Evolutionary conservation across 768 basidiomycete species (phyloP).

Genomic region (Phlebiopsis gigantea): DNA sequence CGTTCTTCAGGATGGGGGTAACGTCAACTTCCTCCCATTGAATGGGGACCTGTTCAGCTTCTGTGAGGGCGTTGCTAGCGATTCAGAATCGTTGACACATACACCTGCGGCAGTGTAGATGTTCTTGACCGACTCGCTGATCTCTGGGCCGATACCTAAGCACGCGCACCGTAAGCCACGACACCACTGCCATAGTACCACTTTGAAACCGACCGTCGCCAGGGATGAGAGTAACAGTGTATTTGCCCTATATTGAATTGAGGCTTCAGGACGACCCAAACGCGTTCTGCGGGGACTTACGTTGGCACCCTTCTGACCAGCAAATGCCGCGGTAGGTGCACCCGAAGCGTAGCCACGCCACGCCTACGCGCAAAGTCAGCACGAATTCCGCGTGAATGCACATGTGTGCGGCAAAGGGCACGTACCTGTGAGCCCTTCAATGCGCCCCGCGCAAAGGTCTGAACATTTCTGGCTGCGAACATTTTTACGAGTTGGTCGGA

Average conservation of each 20-base stretch:
- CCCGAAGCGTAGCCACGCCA: slow-evolving; percentile 64
- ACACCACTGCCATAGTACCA: slow-evolving; percentile 7
- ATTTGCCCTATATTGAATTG: slow-evolving; percentile 69
- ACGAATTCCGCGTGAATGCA: not conserved
- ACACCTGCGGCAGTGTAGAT: slow-evolving; percentile 91
- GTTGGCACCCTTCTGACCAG: slow-evolving; percentile 82
- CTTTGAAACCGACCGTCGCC: slow-evolving; percentile 71
- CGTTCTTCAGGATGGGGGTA: slow-evolving; percentile 86
- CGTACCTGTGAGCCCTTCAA: slow-evolving; percentile 45
- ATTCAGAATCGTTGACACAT: slow-evolving; percentile 12
- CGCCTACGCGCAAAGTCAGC: slow-evolving; percentile 31
- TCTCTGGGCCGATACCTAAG: slow-evolving; percentile 96
- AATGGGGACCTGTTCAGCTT: slow-evolving; percentile 74
- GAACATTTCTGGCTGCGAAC: slow-evolving; percentile 55
- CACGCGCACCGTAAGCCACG: slow-evolving; percentile 15
- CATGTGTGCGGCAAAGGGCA: not conserved
- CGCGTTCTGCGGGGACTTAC: slow-evolving; percentile 41
- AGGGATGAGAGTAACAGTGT: slow-evolving; percentile 92
- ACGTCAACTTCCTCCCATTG: slow-evolving; percentile 99
- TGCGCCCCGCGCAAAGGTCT: slow-evolving; percentile 50
- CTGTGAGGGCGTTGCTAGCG: not conserved
- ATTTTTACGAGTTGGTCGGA: slow-evolving; percentile 34
- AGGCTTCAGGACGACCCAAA: not conserved
- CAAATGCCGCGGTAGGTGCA: slow-evolving; percentile 83
- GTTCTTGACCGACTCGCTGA: slow-evolving; percentile 90